Evolutionary conservation across 2,329 filamentous ascomycete species (phyloP).

Genomic region (Colletotrichum kahawae): DNA sequence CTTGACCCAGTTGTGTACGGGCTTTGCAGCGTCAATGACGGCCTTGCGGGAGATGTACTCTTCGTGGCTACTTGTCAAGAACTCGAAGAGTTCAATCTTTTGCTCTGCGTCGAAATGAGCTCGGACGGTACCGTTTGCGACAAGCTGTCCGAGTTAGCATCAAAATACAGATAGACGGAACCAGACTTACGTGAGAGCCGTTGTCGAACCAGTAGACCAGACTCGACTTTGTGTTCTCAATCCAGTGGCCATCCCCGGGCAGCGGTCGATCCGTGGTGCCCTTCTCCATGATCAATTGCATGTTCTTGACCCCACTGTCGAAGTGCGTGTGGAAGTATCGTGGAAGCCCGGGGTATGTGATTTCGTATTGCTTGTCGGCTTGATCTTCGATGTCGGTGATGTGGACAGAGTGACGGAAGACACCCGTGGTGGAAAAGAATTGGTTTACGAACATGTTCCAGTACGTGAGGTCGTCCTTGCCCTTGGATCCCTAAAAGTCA

Average conservation of each 20-base stretch:
- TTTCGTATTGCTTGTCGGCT: constrained; percentile 82
- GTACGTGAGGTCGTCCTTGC: constrained; percentile 71
- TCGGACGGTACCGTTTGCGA: constrained; percentile 77
- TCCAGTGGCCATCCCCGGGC: constrained; percentile 69
- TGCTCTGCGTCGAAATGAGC: constrained; percentile 81
- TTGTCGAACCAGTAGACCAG: constrained; percentile 91
- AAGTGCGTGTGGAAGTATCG: constrained; percentile 93
- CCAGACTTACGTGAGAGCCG: constrained; percentile 74
- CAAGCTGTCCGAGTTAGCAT: constrained; percentile 57
- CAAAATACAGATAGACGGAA: neutral
- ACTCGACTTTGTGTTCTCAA: constrained; percentile 78
- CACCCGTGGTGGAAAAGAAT: constrained; percentile 81
- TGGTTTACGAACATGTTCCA: constrained; percentile 82
- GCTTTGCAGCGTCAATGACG: constrained; percentile 65
- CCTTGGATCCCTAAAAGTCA: constrained; percentile 54
- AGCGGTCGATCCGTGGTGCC: constrained; percentile 59
- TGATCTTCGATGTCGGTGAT: constrained; percentile 59
- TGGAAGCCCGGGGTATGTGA: constrained; percentile 79
- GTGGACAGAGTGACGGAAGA: constrained; percentile 76
- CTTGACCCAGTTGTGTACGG: constrained; percentile 68
- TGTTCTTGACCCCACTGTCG: constrained; percentile 81
- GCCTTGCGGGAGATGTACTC: constrained; percentile 80
- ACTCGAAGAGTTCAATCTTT: constrained; percentile 85
- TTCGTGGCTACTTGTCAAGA: constrained; percentile 76
- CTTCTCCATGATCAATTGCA: constrained; percentile 85